These are phyloP conservation scores for Myxozyma geophila DNA, from an alignment of 805 yeast species.

Conservation along the genomic window DNA sequence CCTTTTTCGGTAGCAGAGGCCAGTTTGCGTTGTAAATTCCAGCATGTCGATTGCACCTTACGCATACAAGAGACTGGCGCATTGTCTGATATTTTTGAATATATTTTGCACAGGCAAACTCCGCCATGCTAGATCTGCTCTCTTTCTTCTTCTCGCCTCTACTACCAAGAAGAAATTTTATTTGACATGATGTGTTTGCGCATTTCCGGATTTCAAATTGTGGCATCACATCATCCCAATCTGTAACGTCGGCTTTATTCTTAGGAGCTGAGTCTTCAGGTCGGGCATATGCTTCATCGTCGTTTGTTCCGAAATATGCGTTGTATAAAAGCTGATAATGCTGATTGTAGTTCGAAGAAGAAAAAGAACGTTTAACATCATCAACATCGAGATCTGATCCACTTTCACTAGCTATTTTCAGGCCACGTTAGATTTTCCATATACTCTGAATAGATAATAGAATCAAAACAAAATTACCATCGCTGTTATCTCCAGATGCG, in stretches of 20 bases:
- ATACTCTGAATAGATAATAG: not conserved
- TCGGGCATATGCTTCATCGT: not conserved
- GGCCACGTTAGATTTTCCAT: not conserved
- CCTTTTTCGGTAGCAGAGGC: slow-evolving; percentile 39
- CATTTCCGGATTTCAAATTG: slow-evolving; percentile 16
- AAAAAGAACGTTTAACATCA: not conserved
- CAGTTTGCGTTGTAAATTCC: slow-evolving; percentile 40
- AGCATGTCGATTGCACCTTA: slow-evolving; percentile 45
- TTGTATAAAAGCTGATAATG: slow-evolving; percentile 11
- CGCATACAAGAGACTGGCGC: slow-evolving; percentile 33
- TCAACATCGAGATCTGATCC: slow-evolving; percentile 3
- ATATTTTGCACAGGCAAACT: slow-evolving; percentile 14
- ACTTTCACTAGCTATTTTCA: not conserved
- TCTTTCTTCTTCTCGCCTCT: not conserved
- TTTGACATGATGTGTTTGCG: slow-evolving; percentile 15
- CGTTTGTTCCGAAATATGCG: slow-evolving; percentile 27
- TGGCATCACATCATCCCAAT: slow-evolving; percentile 9
- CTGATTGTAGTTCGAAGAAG: slow-evolving; percentile 4
- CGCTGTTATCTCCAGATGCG: slow-evolving; percentile 5
- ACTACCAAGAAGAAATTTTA: slow-evolving; percentile 14
- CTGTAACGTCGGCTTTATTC: not conserved
- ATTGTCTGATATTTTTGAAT: slow-evolving; percentile 3
- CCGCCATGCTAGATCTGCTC: not conserved
- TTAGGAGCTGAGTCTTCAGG: not conserved
- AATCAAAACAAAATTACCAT: slow-evolving; percentile 1